A percentile compares a stretch with the other conserved stretches of the same genome.
Conservation (phyloP, 164 flowering plant species). For the Macadamia tetraphylla region DNA sequence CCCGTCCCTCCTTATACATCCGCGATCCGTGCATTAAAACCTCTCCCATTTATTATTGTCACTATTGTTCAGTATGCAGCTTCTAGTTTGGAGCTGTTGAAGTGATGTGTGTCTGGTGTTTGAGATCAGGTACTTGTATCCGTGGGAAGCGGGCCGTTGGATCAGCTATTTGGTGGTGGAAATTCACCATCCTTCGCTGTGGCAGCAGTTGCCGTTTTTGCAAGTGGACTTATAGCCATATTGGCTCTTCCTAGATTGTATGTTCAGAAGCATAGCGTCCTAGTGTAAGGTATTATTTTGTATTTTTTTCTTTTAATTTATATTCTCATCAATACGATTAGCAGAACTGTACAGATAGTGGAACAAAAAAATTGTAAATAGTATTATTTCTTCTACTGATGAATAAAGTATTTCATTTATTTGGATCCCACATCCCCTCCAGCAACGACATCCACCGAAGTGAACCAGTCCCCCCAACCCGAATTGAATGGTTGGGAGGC, state of each 20-base stretch:
- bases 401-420: neutral
- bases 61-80: neutral
- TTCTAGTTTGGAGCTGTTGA: slow-evolving; percentile 1
- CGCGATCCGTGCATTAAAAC: too few species aligned
- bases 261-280: slow-evolving; percentile 46
- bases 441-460: too few species aligned
- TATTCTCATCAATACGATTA: slow-evolving; percentile 5
- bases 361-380: slow-evolving; percentile 10
- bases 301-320: neutral
- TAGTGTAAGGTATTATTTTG: slow-evolving; percentile 29
- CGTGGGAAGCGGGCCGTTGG: slow-evolving; percentile 90
- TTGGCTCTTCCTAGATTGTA: slow-evolving; percentile 69
- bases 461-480: too few species aligned
- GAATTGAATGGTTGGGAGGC: too few species aligned
- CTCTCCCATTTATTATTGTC: neutral
- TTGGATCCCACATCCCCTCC: neutral
- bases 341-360: neutral
- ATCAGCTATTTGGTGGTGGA: slow-evolving; percentile 87
- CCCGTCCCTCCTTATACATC: too few species aligned
- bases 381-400: slow-evolving; percentile 5
- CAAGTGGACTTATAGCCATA: slow-evolving; percentile 68
- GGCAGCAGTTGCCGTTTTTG: slow-evolving; percentile 61
- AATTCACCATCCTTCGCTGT: slow-evolving; percentile 80
- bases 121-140: slow-evolving; percentile 67
- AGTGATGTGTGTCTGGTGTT: slow-evolving; percentile 11